Evolutionary conservation across 73 alveolate species (phyloP).

Genomic region (Tetrahymena borealis): DNA sequence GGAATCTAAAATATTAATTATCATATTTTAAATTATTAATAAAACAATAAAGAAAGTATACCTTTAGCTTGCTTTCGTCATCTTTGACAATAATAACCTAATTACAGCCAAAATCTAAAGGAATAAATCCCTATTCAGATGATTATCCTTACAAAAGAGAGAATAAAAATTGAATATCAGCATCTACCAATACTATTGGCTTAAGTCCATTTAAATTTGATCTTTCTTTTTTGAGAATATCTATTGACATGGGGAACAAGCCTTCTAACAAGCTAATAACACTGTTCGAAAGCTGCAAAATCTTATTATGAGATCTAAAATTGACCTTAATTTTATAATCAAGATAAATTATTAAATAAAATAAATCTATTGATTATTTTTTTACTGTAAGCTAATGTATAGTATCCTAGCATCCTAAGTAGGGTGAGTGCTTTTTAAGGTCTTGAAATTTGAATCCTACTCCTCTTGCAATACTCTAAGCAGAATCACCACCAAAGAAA

Average conservation of each 20-base stretch:
- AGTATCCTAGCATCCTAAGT: no score
- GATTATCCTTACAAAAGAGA: constrained; percentile 1
- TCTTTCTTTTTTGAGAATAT: constrained; percentile 57
- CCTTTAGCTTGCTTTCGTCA: constrained; percentile 50
- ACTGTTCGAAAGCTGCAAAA: constrained; percentile 63
- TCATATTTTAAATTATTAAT: neutral
- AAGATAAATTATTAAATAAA: neutral
- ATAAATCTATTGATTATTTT: neutral
- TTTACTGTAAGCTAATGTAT: neutral
- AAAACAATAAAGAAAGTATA: neutral
- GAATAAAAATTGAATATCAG: neutral
- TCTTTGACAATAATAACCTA: constrained; percentile 71
- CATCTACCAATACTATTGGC: constrained; percentile 32
- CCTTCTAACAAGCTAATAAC: constrained; percentile 53
- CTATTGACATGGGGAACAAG: constrained; percentile 67
- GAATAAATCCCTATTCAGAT: neutral
- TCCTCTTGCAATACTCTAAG: constrained; percentile 74
- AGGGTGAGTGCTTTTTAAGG: neutral
- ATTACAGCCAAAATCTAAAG: constrained; percentile 66
- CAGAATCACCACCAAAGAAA: constrained; percentile 74
- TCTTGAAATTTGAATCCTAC: constrained; percentile 68
- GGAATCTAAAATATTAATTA: constrained; percentile 24
- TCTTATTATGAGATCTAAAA: constrained; percentile 69
- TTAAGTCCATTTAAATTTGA: constrained; percentile 52
- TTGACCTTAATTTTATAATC: neutral